These are phyloP conservation scores for Metarhizium anisopliae DNA, from an alignment of 2,329 filamentous ascomycete species.

Conservation along the genomic window DNA sequence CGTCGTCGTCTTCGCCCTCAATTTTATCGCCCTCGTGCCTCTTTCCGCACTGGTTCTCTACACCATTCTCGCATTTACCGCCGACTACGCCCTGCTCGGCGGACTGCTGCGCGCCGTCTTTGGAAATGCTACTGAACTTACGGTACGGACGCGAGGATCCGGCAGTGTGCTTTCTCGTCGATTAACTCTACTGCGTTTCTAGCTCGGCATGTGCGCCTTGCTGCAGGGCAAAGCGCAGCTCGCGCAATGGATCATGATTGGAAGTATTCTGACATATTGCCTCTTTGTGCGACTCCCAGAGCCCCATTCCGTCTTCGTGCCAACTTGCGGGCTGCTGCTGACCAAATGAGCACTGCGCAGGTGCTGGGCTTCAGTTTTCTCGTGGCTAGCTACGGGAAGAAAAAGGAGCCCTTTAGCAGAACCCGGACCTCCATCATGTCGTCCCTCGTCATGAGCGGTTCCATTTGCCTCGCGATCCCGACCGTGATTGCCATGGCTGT, in stretches of 20 bases:
- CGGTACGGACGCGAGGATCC: neutral
- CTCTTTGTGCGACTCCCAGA: neutral
- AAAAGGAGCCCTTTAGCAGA: slow-evolving; percentile 9
- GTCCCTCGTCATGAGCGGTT: slow-evolving; percentile 10
- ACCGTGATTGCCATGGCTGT: slow-evolving; percentile 8
- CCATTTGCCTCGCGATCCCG: slow-evolving; percentile 10
- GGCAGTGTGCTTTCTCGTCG: neutral
- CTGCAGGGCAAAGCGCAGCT: slow-evolving; percentile 1
- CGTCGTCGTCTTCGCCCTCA: slow-evolving; percentile 6
- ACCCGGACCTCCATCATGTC: slow-evolving; percentile 10
- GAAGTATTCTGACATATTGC: slow-evolving; percentile 9
- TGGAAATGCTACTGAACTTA: slow-evolving; percentile 9
- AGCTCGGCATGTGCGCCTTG: slow-evolving; percentile 2
- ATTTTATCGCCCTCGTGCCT: slow-evolving; percentile 7
- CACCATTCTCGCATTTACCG: slow-evolving; percentile 5
- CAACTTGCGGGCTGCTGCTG: neutral
- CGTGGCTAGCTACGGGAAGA: slow-evolving; percentile 10
- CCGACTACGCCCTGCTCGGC: slow-evolving; percentile 4
- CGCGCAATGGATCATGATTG: slow-evolving; percentile 9
- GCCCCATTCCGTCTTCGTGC: neutral
- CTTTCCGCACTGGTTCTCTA: slow-evolving; percentile 9
- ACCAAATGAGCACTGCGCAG: neutral
- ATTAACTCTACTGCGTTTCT: neutral
- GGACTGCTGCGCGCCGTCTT: slow-evolving; percentile 7
- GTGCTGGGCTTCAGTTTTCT: slow-evolving; percentile 11